phyloP scores from a whole-genome alignment of 352 stramenopile species.

The Elongisporangium undulatum region DNA sequence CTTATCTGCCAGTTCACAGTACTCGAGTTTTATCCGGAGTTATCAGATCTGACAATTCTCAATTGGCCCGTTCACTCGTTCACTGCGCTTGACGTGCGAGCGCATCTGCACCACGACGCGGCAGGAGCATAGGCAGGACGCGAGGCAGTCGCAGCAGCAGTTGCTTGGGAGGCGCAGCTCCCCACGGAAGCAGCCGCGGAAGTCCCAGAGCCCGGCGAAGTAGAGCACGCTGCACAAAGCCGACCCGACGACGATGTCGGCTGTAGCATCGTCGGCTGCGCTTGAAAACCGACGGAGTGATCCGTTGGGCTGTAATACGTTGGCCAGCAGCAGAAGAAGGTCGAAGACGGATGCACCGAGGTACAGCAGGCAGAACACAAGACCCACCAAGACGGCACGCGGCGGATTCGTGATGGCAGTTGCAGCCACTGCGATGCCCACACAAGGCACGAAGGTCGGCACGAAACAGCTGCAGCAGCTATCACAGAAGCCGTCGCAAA shows the following conservation, averaged over 20 bases:
- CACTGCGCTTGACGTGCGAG: constrained; percentile 38
- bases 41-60: background rate
- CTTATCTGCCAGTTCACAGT: background rate
- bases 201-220: background rate
- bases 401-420: background rate
- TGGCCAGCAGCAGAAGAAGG: background rate
- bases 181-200: background rate
- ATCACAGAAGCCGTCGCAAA: background rate
- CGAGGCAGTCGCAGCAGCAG: constrained; percentile 24
- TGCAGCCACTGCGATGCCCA: background rate
- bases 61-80: background rate
- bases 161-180: constrained; percentile 28
- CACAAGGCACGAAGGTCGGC: background rate
- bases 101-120: constrained; percentile 45
- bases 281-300: background rate
- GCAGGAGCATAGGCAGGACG: constrained; percentile 33
- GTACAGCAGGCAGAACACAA: background rate
- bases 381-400: background rate
- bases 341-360: background rate
- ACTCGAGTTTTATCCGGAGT: background rate
- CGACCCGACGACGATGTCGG: background rate
- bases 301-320: background rate
- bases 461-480: background rate
- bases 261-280: background rate
- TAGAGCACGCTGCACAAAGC: background rate